phyloP scores from a whole-genome alignment of 2,329 filamentous ascomycete genomes.

The Pyrenophora seminiperda region DNA sequence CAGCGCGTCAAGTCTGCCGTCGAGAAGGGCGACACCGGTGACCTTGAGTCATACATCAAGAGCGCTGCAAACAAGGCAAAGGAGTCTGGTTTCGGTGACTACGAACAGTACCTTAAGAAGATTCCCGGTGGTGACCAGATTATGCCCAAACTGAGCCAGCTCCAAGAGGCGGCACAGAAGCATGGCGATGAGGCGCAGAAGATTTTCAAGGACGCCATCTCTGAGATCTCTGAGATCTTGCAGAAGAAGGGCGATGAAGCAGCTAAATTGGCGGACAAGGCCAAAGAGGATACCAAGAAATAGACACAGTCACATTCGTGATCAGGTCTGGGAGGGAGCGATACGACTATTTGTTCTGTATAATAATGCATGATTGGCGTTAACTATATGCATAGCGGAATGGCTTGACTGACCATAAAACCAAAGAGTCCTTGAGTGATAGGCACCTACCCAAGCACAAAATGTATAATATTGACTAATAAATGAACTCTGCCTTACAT shows the following conservation, averaged over 20 bases:
- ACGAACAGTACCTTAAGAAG: conserved; percentile 69
- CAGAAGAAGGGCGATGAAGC: conserved; percentile 45
- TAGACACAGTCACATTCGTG: conserved; percentile 10
- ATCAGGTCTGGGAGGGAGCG: neutral
- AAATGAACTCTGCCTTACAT: too few species aligned
- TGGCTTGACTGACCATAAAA: too few species aligned
- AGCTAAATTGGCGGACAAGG: conserved; percentile 39
- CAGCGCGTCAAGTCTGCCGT: conserved; percentile 65
- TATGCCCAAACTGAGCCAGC: conserved; percentile 66
- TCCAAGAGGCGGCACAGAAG: conserved; percentile 69
- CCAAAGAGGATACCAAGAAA: conserved; percentile 45
- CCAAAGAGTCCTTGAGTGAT: too few species aligned
- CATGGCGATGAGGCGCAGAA: conserved; percentile 72
- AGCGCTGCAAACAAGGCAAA: conserved; percentile 65
- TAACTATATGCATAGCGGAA: conserved; percentile 5
- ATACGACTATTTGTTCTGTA: conserved; percentile 10
- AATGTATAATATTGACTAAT: too few species aligned
- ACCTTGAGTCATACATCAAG: conserved; percentile 66
- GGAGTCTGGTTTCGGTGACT: conserved; percentile 54
- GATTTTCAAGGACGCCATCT: conserved; percentile 65
- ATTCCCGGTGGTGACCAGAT: conserved; percentile 69
- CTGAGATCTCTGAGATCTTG: conserved; percentile 42
- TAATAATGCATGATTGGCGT: conserved; percentile 15
- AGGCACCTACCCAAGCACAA: too few species aligned
- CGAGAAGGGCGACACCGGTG: conserved; percentile 64